Base-by-base conservation (phyloP, 2,329 filamentous ascomycete species). In the Cladosporium velox region DNA sequence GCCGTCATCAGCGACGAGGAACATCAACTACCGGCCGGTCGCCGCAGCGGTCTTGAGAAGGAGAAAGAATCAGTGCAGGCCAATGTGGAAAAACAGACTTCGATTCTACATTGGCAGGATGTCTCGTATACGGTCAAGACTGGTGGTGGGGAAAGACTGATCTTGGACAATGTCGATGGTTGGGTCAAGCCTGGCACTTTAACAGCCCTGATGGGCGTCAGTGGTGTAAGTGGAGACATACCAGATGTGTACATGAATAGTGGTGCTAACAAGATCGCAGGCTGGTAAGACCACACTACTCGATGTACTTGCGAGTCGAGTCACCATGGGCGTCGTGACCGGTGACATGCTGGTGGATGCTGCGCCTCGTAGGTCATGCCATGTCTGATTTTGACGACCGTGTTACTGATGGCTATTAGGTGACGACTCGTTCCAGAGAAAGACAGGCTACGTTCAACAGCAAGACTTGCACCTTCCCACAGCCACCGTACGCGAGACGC, bases 291-390 rank as follows among this genome's bases (percentile, higher is more conserved):
- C 86, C 0, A 88, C 86, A 0, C 75, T 88, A 0, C 79, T 88
- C 6, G 84, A 88, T 73, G 73, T 84, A 1, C 76, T 88, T 2
- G 86, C 86, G 0, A 81, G 86, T 63, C 80, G 89, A 18, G 86
- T 83, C 0, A 85, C 82, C 0, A 84, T 87, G 72, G 88, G 88
- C 14, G 85, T 90, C 1, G 83, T 90, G 11, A 88, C 86, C 0
- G 88, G 88, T 5, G 85, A 88, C 63, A 89, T 90, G 85, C 77
- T 90, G 14, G 87, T 90, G 12, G 87, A 89, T 68, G 88, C 87
- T 4, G 83, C 79, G 65, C 80, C 83, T 0, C 79, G 85, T 0
- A 85, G 87, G 68, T 77, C 18, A 1, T 26, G 2, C 24, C n/a
- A 0, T 7, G 1, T 41, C 14, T 18, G 32, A 18, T 18, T 8